These are phyloP conservation scores for Pelargonium citronellum DNA, from an alignment of 441 rosid species.

Conservation along the genomic window DNA sequence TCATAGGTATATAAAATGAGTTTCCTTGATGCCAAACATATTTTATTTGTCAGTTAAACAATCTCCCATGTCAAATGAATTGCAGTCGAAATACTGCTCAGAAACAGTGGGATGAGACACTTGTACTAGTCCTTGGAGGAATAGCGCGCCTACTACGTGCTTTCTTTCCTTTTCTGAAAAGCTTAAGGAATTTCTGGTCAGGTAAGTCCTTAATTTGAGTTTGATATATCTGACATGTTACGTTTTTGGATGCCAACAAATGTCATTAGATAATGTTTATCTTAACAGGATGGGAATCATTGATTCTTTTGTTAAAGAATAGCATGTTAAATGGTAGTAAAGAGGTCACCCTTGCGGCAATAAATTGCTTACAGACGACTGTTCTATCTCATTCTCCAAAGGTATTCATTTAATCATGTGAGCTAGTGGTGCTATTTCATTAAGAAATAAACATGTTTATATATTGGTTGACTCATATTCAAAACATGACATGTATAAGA, in stretches of 20 bases:
- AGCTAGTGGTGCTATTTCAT: constrained; percentile 12
- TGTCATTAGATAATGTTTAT: constrained; percentile 17
- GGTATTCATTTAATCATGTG: constrained; percentile 38
- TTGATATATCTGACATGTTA: constrained; percentile 1
- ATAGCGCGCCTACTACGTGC: constrained; percentile 89
- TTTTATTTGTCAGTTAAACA: constrained; percentile 12
- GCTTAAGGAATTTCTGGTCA: constrained; percentile 80
- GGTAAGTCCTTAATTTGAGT: constrained; percentile 39
- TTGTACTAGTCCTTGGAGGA: constrained; percentile 93
- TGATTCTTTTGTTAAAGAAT: constrained; percentile 67
- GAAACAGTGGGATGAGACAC: constrained; percentile 99
- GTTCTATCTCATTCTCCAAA: constrained; percentile 68
- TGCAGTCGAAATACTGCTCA: constrained; percentile 97
- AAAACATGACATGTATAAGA: background rate
- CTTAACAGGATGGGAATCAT: constrained; percentile 84
- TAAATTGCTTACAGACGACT: constrained; percentile 84
- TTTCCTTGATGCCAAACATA: constrained; percentile 7
- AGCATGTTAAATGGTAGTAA: constrained; percentile 83
- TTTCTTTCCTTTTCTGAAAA: constrained; percentile 79
- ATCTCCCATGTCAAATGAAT: constrained; percentile 19
- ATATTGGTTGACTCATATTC: constrained; percentile 1
- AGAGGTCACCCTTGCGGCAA: constrained; percentile 92
- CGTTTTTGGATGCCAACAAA: background rate
- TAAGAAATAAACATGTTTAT: background rate
- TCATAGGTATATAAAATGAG: constrained; percentile 60